Evolutionary conservation across 2,329 filamentous ascomycete species (phyloP), one percentile per base, ranked within the genome.

Genomic region (Moelleriella libera): DNA sequence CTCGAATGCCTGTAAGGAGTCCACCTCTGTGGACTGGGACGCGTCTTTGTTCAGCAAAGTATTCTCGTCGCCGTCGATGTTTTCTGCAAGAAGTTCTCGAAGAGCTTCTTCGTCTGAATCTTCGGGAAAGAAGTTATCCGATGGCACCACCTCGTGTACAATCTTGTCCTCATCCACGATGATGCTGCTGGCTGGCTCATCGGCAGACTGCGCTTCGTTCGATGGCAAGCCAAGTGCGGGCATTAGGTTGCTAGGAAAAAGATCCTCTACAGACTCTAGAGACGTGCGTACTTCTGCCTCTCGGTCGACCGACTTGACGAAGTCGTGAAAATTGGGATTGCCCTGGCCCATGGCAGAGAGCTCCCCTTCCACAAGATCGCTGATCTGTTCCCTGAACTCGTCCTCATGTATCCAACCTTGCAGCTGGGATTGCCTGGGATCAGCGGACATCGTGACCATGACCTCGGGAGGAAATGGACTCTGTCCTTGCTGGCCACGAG

Each of bases 391-490:
- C 32, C 78, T 71, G 58, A 83, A 90, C 58, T 95, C 89, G 44
- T 87, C 81, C 60, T 97, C 90, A 54, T 96, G 89, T 48, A 96
- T 83, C 90, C 92, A 98, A 0, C 80, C 82, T n/a, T 80, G 78
- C n/a, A 78, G 72, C 40, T 82, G 75, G 2, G 79, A 78, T 50
- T 85, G 75, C 47, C 88, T 76, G 32, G 80, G 71, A 62, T 92
- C 85, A 5, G 88, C 88, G 40, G 88, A 94, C 82, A 97, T 94
- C 2, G 88, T 87, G 4, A 94, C 76, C 49, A 97, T 67, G 5
- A 80, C 88, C 54, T 95, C 89, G 0, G 80, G 71, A 2, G 85
- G 80, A 53, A 95, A 95, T 0, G 88, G 85, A 51, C 77, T 90
- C 56, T 79, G 86, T 5, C 72, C 78, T 32, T 79, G 73, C 52